phyloP scores from a whole-genome alignment of 2,329 filamentous ascomycete species.

The Xylaria polymorpha region DNA sequence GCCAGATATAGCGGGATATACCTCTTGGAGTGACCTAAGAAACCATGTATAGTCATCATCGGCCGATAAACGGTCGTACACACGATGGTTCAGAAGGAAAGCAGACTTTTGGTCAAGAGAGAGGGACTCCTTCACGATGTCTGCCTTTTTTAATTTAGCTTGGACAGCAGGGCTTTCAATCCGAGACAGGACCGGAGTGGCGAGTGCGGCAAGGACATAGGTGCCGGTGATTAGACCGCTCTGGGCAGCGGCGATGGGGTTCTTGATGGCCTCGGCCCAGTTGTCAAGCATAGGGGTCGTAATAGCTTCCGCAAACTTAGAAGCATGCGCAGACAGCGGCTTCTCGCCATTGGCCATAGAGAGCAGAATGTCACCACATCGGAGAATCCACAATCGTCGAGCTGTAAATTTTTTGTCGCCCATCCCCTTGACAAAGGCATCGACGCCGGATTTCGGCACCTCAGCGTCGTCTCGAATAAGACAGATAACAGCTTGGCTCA shows the following conservation, averaged over 20 bases:
- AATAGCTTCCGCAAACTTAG: constrained; percentile 64
- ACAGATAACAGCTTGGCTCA: constrained; percentile 73
- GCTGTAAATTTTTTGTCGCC: constrained; percentile 84
- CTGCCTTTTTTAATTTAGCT: constrained; percentile 67
- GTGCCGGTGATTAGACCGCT: constrained; percentile 84
- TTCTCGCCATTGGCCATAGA: constrained; percentile 59
- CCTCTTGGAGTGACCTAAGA: constrained; percentile 73
- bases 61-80: constrained; percentile 81
- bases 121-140: constrained; percentile 73
- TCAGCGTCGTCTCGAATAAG: constrained; percentile 70
- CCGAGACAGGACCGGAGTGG: constrained; percentile 64
- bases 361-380: constrained; percentile 77
- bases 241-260: constrained; percentile 82
- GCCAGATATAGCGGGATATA: constrained; percentile 66
- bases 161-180: constrained; percentile 64
- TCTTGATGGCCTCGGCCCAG: constrained; percentile 82
- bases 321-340: constrained; percentile 59
- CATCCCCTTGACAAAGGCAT: constrained; percentile 82
- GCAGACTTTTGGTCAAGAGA: constrained; percentile 83
- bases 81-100: constrained; percentile 83
- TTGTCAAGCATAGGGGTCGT: constrained; percentile 70
- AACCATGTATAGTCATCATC: constrained; percentile 86
- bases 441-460: constrained; percentile 73
- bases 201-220: constrained; percentile 77
- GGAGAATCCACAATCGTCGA: constrained; percentile 83